Base-by-base conservation (phyloP, 306 rosid genomes). In the Ochetophila trinervis region DNA sequence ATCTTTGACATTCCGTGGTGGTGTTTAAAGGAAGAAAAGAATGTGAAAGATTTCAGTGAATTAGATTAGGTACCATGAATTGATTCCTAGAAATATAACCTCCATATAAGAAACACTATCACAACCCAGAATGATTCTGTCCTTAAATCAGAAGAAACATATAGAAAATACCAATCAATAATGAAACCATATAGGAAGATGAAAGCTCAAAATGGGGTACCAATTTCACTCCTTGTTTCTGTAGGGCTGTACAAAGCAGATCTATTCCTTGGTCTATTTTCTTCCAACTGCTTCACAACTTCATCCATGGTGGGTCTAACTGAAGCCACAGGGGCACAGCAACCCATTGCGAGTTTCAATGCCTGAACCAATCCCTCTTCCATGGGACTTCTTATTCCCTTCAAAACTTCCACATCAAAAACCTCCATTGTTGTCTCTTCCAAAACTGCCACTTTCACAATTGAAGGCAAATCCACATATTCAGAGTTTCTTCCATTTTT, bases 391-490 rank as follows among this genome's bases (percentile, higher is more conserved):
- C 96, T 88, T 52, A 90, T 83, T 70, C 97, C 99, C 79, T 83
- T 94, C 80, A 90, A 70, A 5, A 90, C 78, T 53, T 90, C 97
- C 71, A 85, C 90, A 54, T 90, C 97, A 13, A 94, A 94, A 62
- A 90, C 96, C 70, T 90, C 99, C 99, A 86, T 82, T 2, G 99
- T 90, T 0, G 99, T 90, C 72, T 94, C 99, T 86, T 90, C 96
- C 72, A 94, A 70, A 60, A 94, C 99, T 0, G 97, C 96, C 8
- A 83, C 96, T 61, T 94, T 94, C 82, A 94, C 99, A 83, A 86
- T 82, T 2, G 97, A 85, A 13, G 97, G 97, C 83, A 94, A 85
- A 66, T 94, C 99, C 66, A 90, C 84, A 34, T 47, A 88, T 48
- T 83, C 90, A 0, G 87, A 85, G 8, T 63, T 82, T 63, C 97